These are phyloP conservation scores for Wickerhamiella azymoides DNA, from an alignment of 805 yeast species.

Conservation along the genomic window DNA sequence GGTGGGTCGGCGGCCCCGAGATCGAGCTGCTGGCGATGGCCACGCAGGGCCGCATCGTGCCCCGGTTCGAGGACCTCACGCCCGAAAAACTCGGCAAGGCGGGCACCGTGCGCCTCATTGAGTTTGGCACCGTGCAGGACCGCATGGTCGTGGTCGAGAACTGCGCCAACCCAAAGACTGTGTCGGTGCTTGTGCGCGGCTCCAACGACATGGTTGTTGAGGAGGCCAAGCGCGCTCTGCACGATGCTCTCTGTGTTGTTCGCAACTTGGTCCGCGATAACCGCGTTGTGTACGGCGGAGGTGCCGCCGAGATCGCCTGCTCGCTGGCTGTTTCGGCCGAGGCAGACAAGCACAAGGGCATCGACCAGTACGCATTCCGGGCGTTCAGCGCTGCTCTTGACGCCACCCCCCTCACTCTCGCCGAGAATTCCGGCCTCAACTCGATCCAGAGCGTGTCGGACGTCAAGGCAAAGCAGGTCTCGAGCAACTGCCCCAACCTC, in stretches of 20 bases:
- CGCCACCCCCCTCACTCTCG: constrained; percentile 82
- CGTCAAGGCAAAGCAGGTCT: constrained; percentile 73
- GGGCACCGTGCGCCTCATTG: constrained; percentile 71
- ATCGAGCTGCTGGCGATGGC: constrained; percentile 93
- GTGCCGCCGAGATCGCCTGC: constrained; percentile 92
- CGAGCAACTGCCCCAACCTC: constrained; percentile 50
- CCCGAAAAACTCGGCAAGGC: constrained; percentile 77
- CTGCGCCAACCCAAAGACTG: constrained; percentile 74
- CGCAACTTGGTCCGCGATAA: constrained; percentile 86
- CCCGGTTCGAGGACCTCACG: constrained; percentile 85
- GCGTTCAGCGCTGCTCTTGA: constrained; percentile 88
- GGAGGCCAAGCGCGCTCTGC: constrained; percentile 91
- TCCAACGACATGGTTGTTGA: constrained; percentile 96
- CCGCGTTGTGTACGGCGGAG: constrained; percentile 98
- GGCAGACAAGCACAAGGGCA: constrained; percentile 87
- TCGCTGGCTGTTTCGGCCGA: constrained; percentile 82
- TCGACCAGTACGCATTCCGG: constrained; percentile 95
- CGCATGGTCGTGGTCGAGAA: constrained; percentile 92
- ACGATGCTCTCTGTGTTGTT: constrained; percentile 93
- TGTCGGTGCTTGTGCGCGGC: constrained; percentile 87
- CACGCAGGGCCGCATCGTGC: constrained; percentile 92
- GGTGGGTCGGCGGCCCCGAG: constrained; percentile 99
- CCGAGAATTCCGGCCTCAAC: constrained; percentile 92
- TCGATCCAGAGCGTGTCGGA: constrained; percentile 82
- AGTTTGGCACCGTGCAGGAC: constrained; percentile 92